Percentiles rank a stretch among this genome's conserved stretches.
Conservation (phyloP, 2,329 filamentous ascomycete species). For the Nectriaceae sp. region DNA sequence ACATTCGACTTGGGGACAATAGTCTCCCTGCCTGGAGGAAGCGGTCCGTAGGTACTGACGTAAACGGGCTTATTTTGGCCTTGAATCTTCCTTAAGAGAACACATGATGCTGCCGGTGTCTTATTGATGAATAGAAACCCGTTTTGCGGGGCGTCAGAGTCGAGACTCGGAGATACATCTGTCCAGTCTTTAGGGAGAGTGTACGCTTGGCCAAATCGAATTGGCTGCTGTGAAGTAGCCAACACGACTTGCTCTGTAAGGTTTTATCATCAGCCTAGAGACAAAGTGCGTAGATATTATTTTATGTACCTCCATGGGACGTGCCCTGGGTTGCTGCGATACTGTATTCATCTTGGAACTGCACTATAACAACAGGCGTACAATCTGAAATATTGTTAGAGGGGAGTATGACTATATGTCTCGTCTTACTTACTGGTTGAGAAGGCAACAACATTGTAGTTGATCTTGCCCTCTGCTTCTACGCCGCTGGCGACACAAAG, state of each 20-base stretch:
- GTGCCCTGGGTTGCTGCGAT: not conserved
- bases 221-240: not conserved
- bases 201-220: not conserved
- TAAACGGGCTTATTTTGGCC: not conserved
- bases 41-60: not conserved
- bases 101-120: not conserved
- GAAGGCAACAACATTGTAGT: not conserved
- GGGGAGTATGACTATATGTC: too few relatives aligned
- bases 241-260: not conserved
- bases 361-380: not conserved
- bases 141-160: not conserved
- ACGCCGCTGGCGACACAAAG: not conserved
- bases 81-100: not conserved
- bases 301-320: not conserved
- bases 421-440: not conserved
- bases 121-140: not conserved
- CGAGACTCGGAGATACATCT: not conserved
- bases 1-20: not conserved
- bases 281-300: not conserved
- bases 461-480: not conserved
- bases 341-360: not conserved
- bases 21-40: not conserved
- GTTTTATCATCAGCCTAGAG: too few relatives aligned
- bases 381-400: not conserved
- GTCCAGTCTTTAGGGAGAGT: not conserved